Base-by-base conservation (phyloP, 176 grass and related monocot genomes). In the Aechmea fasciata region DNA sequence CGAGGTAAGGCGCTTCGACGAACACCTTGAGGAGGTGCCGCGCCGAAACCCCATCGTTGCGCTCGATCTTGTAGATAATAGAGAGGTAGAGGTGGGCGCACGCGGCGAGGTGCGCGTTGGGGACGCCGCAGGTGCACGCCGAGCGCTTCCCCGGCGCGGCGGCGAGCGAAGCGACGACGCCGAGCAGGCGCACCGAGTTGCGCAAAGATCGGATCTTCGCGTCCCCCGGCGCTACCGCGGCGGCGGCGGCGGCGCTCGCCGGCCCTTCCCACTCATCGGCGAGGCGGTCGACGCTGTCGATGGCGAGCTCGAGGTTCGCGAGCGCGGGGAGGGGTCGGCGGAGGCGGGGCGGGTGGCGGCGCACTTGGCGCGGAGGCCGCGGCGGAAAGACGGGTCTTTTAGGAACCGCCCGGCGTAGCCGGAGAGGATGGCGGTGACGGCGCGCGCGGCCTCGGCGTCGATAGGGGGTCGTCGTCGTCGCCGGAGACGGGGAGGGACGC, bases 11-110 rank as follows among this genome's bases (percentile, higher is more conserved):
- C 52, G 94, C 87, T 50, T 93, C 86, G 49, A 78, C 79, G 75
- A 99, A 99, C 74, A 90, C 94, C 82, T 99, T 89, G 13, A 99
- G 75, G 65, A 99, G 75, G 71, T 99, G 89, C 50, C 84, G 86
- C 63, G 89, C 94, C 1, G 94, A 81, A 69, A 87, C 77, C 47
- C 54, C 51, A 81, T 85, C 87, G 76, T 93, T 84, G 47, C 80
- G 73, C 87, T 99, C 94, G 71, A 99, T 87, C 82, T 68, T 82
- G 77, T 99, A 99, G 49, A 99, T 79, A 18, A 99, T 75, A 15
- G 94, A 61, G 13, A 99, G 89, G 79, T 99, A 99, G 51, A 99
- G 81, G 77, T 93, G 94, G 24, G 94, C 84, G 61, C 89, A 99
- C 6, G 89, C 89, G 29, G 89, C 69, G 49, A 99, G 86, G 89